Evolutionary conservation across 1,284 basidiomycete species (phyloP).

Genomic region (Thecaphora frezii): DNA sequence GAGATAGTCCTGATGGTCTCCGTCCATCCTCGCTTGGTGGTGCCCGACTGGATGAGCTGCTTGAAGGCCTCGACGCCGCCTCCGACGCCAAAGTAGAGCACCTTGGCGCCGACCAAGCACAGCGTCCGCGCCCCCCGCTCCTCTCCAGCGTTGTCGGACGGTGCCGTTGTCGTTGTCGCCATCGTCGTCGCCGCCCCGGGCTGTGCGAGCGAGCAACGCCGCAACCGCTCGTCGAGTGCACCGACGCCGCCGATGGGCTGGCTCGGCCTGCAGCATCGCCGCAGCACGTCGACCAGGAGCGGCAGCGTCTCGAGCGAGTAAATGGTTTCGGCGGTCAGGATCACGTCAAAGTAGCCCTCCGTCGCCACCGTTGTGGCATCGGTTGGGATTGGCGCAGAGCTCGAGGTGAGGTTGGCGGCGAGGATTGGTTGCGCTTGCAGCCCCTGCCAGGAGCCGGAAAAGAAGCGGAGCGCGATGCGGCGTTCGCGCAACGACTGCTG

Average conservation of each 20-base stretch:
- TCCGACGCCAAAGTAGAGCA: conserved; percentile 94
- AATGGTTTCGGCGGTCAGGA: conserved; percentile 90
- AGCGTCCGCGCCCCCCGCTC: conserved; percentile 42
- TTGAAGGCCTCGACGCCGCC: conserved; percentile 81
- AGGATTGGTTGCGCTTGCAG: conserved; percentile 8
- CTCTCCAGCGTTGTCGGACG: conserved; percentile 4
- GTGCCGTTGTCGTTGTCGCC: conserved; percentile 4
- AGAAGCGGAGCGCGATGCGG: conserved; percentile 72
- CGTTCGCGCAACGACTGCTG: conserved; percentile 64
- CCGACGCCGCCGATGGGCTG: neutral
- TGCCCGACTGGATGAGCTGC: conserved; percentile 60
- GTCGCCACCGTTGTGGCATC: neutral
- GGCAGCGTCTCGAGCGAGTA: conserved; percentile 73
- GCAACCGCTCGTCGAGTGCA: neutral
- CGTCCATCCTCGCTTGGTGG: conserved; percentile 5
- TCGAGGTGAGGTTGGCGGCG: too few relatives aligned
- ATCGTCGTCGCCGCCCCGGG: conserved; percentile 4
- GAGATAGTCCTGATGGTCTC: conserved; percentile 17
- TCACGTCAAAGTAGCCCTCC: conserved; percentile 66
- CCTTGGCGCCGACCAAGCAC: conserved; percentile 81
- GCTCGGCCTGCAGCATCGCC: conserved; percentile 5
- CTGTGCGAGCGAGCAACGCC: neutral
- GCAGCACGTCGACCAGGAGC: conserved; percentile 67
- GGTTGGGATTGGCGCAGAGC: conserved; percentile 5
- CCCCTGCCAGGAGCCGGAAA: conserved; percentile 75